A percentile compares a stretch with the other conserved stretches of the same genome.
These are phyloP conservation scores for Lunularia cruciata DNA, from an alignment of 225 moss, liverwort and hornwort genomes.

Conservation along the genomic window DNA sequence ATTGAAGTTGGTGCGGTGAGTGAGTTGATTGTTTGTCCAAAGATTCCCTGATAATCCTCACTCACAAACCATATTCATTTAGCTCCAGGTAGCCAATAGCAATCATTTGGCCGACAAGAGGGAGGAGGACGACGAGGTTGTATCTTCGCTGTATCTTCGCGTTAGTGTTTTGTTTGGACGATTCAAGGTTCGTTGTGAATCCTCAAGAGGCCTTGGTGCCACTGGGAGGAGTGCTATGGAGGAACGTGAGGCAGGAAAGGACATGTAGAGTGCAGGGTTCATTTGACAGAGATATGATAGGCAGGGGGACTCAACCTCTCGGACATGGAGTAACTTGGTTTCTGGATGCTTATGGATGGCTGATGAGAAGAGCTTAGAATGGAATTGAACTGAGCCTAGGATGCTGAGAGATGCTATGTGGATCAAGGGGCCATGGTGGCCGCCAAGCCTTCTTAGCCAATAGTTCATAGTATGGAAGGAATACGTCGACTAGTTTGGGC, in stretches of 20 bases:
- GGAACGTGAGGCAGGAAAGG: background rate
- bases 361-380: constrained; percentile 5
- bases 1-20: background rate
- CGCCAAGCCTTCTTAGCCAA: constrained; percentile 2
- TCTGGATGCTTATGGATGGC: background rate
- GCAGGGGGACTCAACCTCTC: background rate
- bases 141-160: too few species aligned
- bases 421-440: constrained; percentile 14
- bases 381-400: background rate
- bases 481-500: constrained; percentile 22
- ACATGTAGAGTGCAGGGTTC: background rate
- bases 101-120: too few species aligned
- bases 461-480: background rate
- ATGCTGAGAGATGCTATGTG: background rate
- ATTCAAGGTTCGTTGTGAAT: background rate
- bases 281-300: background rate
- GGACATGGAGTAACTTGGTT: background rate
- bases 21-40: background rate
- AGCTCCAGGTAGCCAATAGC: too few species aligned
- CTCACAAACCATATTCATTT: too few species aligned
- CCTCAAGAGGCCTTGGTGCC: background rate
- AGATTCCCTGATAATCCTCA: too few species aligned
- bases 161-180: too few species aligned
- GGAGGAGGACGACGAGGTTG: too few species aligned
- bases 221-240: background rate